Evolutionary conservation across 768 basidiomycete species (phyloP).

Genomic region (Leucocoprinus birnbaumii): DNA sequence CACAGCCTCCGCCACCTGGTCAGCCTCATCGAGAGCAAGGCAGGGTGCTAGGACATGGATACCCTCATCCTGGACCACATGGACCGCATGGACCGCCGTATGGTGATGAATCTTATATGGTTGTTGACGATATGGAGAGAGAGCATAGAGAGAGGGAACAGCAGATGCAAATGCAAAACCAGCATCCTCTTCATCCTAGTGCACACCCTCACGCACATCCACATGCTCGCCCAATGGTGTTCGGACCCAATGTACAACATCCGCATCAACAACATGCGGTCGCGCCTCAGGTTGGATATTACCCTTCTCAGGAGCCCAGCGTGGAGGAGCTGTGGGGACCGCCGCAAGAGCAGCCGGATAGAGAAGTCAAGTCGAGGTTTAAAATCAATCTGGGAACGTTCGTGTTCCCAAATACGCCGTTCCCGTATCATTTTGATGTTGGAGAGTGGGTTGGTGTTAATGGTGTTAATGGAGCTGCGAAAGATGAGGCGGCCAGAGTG

Average conservation of each 20-base stretch:
- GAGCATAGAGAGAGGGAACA: constrained; percentile 10
- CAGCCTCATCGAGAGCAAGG: constrained; percentile 14
- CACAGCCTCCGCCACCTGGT: neutral
- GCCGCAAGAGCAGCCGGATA: constrained; percentile 10
- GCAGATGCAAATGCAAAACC: constrained; percentile 13
- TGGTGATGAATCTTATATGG: constrained; percentile 1
- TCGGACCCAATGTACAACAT: constrained; percentile 1
- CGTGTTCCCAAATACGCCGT: constrained; percentile 55
- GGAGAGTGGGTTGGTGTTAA: constrained; percentile 18
- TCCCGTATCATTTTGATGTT: constrained; percentile 51
- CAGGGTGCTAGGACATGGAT: constrained; percentile 15
- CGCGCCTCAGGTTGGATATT: constrained; percentile 5
- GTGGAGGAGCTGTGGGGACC: constrained; percentile 8
- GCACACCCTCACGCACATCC: constrained; percentile 11
- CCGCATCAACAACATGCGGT: constrained; percentile 8
- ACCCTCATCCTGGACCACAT: constrained; percentile 9
- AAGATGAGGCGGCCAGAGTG: neutral
- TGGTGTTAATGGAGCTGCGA: constrained; percentile 12
- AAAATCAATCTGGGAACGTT: constrained; percentile 51
- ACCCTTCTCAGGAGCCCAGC: constrained; percentile 4
- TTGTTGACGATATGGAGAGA: constrained; percentile 8
- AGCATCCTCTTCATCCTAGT: constrained; percentile 12
- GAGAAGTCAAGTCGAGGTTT: constrained; percentile 23
- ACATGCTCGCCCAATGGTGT: too few relatives aligned
- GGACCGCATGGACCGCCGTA: constrained; percentile 8